Conservation (phyloP, 352 stramenopile species). For the Phytophthora quininea region DNA sequence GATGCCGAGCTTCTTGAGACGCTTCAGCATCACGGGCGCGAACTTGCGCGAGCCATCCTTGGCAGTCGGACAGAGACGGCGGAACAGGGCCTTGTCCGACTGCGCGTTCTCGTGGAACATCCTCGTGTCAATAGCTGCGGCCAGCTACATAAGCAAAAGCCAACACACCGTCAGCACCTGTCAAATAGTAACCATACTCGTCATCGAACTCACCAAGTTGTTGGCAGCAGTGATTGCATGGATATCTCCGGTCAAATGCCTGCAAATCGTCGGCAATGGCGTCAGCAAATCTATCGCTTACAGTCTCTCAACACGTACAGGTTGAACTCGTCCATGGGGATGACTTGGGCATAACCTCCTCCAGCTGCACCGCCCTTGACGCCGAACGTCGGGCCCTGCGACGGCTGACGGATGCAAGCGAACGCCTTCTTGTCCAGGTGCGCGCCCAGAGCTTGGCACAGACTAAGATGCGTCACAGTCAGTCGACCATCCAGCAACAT, state of each 20-base stretch:
- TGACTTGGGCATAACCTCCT: slow-evolving; percentile 94
- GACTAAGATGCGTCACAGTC: slow-evolving; percentile 15
- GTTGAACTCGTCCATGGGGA: slow-evolving; percentile 99
- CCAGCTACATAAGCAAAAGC: slow-evolving; percentile 59
- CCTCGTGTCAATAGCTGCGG: slow-evolving; percentile 97
- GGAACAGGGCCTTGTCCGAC: slow-evolving; percentile 85
- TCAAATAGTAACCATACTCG: too few relatives aligned
- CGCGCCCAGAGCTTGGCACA: slow-evolving; percentile 95
- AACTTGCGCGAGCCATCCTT: slow-evolving; percentile 91
- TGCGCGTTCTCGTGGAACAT: slow-evolving; percentile 97
- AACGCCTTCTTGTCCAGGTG: slow-evolving; percentile 95
- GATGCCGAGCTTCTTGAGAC: slow-evolving; percentile 97
- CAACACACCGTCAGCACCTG: not conserved
- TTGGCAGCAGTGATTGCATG: slow-evolving; percentile 98
- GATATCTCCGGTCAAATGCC: slow-evolving; percentile 98
- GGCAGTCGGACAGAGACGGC: slow-evolving; percentile 79
- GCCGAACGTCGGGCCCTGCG: slow-evolving; percentile 97
- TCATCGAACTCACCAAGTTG: slow-evolving; percentile 83
- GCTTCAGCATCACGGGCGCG: slow-evolving; percentile 89
- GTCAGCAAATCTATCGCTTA: slow-evolving; percentile 12
- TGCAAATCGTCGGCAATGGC: slow-evolving; percentile 17
- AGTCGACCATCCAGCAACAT: not conserved
- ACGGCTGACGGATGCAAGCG: slow-evolving; percentile 97
- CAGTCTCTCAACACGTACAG: slow-evolving; percentile 73
- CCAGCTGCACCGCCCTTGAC: slow-evolving; percentile 94